phyloP scores from a whole-genome alignment of 2,329 filamentous ascomycete species.

The Aureobasidium melanogenum region DNA sequence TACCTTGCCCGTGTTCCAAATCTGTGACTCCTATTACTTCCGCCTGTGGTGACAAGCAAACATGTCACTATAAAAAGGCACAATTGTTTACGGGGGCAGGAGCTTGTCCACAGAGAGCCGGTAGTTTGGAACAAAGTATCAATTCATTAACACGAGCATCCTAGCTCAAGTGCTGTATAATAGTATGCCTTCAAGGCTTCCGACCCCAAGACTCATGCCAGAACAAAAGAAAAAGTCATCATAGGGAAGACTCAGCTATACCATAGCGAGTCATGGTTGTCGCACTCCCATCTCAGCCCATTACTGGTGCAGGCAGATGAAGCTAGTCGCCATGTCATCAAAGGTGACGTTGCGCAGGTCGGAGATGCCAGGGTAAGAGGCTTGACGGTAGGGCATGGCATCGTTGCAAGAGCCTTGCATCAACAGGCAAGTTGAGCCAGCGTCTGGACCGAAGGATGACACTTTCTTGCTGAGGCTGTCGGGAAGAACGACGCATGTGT shows the following conservation, averaged over 20 bases:
- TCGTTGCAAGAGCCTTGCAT: constrained; percentile 9
- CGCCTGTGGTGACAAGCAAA: too few relatives aligned
- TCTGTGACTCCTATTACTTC: too few relatives aligned
- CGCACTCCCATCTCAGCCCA: background rate
- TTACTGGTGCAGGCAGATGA: background rate
- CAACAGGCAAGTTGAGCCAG: background rate
- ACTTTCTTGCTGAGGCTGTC: background rate
- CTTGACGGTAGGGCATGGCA: background rate
- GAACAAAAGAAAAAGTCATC: background rate
- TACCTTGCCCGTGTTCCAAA: too few relatives aligned
- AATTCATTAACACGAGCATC: background rate
- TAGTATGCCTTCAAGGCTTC: background rate
- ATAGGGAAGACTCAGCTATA: background rate
- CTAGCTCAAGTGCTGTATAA: background rate
- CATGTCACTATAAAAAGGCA: too few relatives aligned
- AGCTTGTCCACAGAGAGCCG: too few relatives aligned
- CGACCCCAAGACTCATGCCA: background rate
- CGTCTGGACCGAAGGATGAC: constrained; percentile 5
- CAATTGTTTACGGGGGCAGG: too few relatives aligned
- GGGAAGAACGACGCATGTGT: constrained; percentile 7
- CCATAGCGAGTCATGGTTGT: background rate
- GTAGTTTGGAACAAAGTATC: too few relatives aligned
- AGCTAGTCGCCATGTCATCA: constrained; percentile 7
- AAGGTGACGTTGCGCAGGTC: background rate
- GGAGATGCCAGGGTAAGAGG: background rate